Evolutionary conservation across 2,329 filamentous ascomycete genomes (phyloP), one percentile per base, ranked within the genome.

Genomic region (Fusarium sp.): DNA sequence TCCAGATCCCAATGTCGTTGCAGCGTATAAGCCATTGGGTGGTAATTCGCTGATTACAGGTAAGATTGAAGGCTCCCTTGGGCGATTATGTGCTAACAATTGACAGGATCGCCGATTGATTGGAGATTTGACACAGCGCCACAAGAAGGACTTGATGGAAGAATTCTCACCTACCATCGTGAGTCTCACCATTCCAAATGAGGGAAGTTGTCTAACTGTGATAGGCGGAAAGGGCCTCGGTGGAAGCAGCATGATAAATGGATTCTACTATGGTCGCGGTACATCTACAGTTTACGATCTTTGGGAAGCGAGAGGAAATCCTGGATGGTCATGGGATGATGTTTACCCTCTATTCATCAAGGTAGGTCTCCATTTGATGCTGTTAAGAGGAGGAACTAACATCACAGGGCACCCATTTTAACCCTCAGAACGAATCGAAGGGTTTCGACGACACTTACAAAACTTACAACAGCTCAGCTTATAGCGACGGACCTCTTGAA

Each of bases 111-210:
- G 4, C 31, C 59, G 0, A 51, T 64, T 2, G 62, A 64, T 28
- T 64, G 62, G 59, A 64, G 54, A 16, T 64, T 64, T 5, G 54
- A 64, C 8, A 64, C 62, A 1, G 26, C 25, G 3, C 58, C 50
- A 1, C 59, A 64, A 6, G 23, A 43, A 14, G 62, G 59, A 3
- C 62, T 64, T 12, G 19, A 57, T 25, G 62, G 52, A 1, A 55
- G 59, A 4, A 64, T 64, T 1, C 41, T 64, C 4, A 55, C 59
- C 18, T 64, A 64, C 6, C 62, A 64, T n/a, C 59, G 59, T 64
- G 10, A 14, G 59, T 30, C 2, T 1, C 3, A 4, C 1, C 2
- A 3, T 4, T 18, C 31, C 9, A 18, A 4, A 37, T 11, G 2
- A 18, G 9, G 9, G 31, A 37, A 18, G 5, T 18, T 6, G 14